Conservation (phyloP, 2,329 filamentous ascomycete genomes). For the Penicillium nordicum region DNA sequence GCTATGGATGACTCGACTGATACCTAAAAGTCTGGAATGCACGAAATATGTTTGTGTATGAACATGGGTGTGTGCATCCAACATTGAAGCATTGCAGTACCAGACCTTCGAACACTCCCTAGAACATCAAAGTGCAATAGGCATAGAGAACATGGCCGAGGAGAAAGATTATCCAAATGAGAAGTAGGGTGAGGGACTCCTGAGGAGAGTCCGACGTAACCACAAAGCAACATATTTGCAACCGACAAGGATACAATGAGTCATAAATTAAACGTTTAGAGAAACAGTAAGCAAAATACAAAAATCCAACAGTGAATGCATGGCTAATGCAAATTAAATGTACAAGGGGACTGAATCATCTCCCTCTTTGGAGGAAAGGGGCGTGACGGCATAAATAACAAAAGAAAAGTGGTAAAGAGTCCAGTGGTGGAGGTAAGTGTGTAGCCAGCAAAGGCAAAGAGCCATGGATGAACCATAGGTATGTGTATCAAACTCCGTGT, state of each 20-base stretch:
- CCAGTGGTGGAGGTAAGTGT: constrained; percentile 12
- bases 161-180: background rate
- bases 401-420: constrained; percentile 28
- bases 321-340: constrained; percentile 27
- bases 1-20: background rate
- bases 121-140: background rate
- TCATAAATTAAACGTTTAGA: background rate
- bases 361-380: constrained; percentile 18
- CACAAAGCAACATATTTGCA: background rate
- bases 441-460: constrained; percentile 6
- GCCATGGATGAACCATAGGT: constrained; percentile 1
- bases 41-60: background rate
- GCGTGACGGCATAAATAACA: constrained; percentile 31
- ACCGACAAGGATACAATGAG: background rate
- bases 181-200: background rate
- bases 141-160: background rate
- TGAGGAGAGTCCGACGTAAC: background rate
- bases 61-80: background rate
- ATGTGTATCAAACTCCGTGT: constrained; percentile 14
- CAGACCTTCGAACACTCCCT: background rate
- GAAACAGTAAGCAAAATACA: background rate
- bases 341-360: constrained; percentile 22
- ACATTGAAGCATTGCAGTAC: background rate
- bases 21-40: background rate
- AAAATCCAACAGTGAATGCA: constrained; percentile 11